These are phyloP conservation scores for Torulaspora globosa DNA, from an alignment of 1,139 yeast genomes.

Conservation along the genomic window DNA sequence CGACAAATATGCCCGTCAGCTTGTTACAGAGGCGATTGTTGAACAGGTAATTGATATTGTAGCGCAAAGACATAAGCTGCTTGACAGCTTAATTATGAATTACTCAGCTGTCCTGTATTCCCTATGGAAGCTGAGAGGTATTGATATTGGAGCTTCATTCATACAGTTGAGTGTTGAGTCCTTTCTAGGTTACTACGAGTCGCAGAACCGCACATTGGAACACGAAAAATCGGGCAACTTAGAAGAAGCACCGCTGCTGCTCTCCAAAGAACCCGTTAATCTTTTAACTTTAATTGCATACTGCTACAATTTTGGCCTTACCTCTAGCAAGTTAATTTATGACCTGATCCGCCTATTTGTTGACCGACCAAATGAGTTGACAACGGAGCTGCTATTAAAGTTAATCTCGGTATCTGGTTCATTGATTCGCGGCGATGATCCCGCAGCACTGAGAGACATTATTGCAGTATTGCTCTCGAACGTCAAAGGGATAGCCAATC, in stretches of 20 bases:
- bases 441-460: conserved; percentile 77
- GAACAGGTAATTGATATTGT: conserved; percentile 61
- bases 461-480: conserved; percentile 53
- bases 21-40: conserved; percentile 67
- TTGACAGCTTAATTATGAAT: conserved; percentile 74
- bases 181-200: conserved; percentile 43
- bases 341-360: conserved; percentile 64
- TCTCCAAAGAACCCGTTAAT: conserved; percentile 59
- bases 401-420: conserved; percentile 74
- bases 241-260: conserved; percentile 2
- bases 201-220: conserved; percentile 26
- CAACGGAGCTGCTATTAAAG: conserved; percentile 72
- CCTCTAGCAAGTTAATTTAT: conserved; percentile 69
- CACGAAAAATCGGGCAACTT: conserved; percentile 25
- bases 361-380: conserved; percentile 56
- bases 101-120: conserved; percentile 79
- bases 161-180: conserved; percentile 73
- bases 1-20: conserved; percentile 65
- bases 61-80: conserved; percentile 57
- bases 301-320: conserved; percentile 70
- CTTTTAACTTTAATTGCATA: conserved; percentile 70
- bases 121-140: conserved; percentile 72
- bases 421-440: conserved; percentile 86
- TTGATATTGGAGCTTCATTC: conserved; percentile 85
- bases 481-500: conserved; percentile 40